Percentiles rank a stretch among this genome's conserved stretches.
Evolutionary conservation across 75 land plant genomes (phyloP).

Genomic region (Larix kaempferi): DNA sequence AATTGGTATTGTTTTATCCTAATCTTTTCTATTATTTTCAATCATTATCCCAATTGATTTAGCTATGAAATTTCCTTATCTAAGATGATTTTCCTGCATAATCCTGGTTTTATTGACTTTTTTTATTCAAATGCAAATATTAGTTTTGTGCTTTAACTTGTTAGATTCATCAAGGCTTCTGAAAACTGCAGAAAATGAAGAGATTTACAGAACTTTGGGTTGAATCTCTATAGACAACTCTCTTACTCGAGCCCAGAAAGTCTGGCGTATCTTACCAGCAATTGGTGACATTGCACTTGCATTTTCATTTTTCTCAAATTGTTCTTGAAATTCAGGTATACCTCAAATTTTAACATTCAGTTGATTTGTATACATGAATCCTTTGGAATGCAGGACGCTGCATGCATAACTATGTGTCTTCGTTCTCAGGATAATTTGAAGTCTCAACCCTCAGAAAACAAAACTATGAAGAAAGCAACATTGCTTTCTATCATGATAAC

Average conservation of each 20-base stretch:
- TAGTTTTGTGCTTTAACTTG: neutral
- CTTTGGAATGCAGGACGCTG: no score
- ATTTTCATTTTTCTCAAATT: constrained; percentile 63
- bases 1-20: constrained; percentile 6
- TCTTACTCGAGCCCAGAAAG: constrained; percentile 25
- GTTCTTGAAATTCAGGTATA: constrained; percentile 83
- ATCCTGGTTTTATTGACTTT: neutral
- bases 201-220: constrained; percentile 43
- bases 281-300: constrained; percentile 92
- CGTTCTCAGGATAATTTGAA: constrained; percentile 61
- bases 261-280: constrained; percentile 65
- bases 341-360: neutral
- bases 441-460: constrained; percentile 63
- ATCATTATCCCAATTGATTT: neutral
- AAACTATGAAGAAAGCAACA: constrained; percentile 74
- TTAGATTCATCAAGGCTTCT: neutral
- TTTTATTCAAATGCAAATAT: neutral
- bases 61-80: neutral
- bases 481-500: constrained; percentile 32
- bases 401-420: neutral
- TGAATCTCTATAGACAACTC: constrained; percentile 34
- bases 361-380: neutral
- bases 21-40: neutral
- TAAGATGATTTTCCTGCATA: neutral
- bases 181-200: constrained; percentile 49